These are phyloP conservation scores for Nannochloris sp. DNA, from an alignment of 139 green algal species.

Conservation along the genomic window DNA sequence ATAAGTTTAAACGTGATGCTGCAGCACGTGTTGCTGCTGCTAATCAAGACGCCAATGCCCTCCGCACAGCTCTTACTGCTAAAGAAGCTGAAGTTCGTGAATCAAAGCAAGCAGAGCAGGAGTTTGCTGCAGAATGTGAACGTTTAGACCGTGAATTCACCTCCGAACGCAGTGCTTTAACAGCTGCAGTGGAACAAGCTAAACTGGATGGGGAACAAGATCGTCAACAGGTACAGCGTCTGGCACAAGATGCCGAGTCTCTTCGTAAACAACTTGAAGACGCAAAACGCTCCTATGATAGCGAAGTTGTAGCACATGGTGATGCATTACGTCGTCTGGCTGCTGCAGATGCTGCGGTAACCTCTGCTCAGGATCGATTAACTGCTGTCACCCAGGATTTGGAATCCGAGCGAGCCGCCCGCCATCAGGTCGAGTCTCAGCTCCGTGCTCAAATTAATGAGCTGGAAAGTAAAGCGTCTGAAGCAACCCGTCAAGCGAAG, in stretches of 20 bases:
- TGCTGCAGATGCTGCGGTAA: not conserved
- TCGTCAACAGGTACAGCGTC: not conserved
- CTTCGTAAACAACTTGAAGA: slow-evolving; percentile 11
- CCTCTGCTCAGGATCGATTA: slow-evolving; percentile 1
- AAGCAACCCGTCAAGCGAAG: slow-evolving; percentile 2
- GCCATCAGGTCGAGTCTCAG: not conserved
- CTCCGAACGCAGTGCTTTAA: not conserved
- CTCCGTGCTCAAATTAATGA: not conserved
- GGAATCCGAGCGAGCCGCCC: not conserved
- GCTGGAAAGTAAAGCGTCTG: slow-evolving; percentile 7
- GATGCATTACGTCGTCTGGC: slow-evolving; percentile 14
- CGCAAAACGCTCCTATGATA: slow-evolving; percentile 29
- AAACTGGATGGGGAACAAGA: not conserved
- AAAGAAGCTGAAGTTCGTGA: slow-evolving; percentile 17
- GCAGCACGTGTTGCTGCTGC: slow-evolving; percentile 7
- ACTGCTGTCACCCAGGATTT: not conserved
- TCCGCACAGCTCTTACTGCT: slow-evolving; percentile 7
- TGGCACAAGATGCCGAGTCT: not conserved
- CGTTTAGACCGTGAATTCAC: slow-evolving; percentile 10
- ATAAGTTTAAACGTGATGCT: slow-evolving; percentile 32
- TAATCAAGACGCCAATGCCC: slow-evolving; percentile 8
- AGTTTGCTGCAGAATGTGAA: slow-evolving; percentile 16
- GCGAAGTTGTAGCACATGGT: slow-evolving; percentile 37
- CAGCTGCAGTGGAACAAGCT: not conserved
- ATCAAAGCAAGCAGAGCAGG: slow-evolving; percentile 11